Percentiles rank a stretch among this genome's conserved stretches.
Conservation (phyloP, 2,329 filamentous ascomycete genomes). For the Fusarium drepaniforme region DNA sequence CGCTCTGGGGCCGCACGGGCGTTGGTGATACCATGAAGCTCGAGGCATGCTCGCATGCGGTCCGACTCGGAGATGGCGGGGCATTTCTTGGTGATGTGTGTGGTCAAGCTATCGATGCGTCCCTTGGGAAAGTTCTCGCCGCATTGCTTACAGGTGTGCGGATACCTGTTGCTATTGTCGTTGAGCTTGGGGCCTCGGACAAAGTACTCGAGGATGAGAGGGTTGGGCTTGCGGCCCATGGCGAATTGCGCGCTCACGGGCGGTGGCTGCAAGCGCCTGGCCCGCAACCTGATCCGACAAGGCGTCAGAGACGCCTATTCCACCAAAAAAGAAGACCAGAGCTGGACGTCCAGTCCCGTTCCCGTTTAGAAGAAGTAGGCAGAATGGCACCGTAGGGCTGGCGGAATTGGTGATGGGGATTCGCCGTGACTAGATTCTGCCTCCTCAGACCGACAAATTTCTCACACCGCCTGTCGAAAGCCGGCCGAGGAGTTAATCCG, state of each 20-base stretch:
- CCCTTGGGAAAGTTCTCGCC: slow-evolving; percentile 93
- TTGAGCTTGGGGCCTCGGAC: slow-evolving; percentile 86
- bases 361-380: slow-evolving; percentile 1
- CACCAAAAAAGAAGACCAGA: slow-evolving; percentile 23
- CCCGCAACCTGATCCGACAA: slow-evolving; percentile 40
- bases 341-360: slow-evolving; percentile 27
- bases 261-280: slow-evolving; percentile 41
- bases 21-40: slow-evolving; percentile 77
- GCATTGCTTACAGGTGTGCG: slow-evolving; percentile 90
- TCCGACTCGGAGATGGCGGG: slow-evolving; percentile 81
- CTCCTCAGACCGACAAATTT: slow-evolving; percentile 57
- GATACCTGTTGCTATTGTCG: slow-evolving; percentile 92
- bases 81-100: slow-evolving; percentile 89
- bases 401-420: slow-evolving; percentile 43
- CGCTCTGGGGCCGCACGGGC: slow-evolving; percentile 51
- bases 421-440: slow-evolving; percentile 51
- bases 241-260: slow-evolving; percentile 66
- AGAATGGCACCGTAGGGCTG: slow-evolving; percentile 30
- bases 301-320: slow-evolving; percentile 30
- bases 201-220: slow-evolving; percentile 89
- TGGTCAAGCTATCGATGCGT: slow-evolving; percentile 83
- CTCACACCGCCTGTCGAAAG: slow-evolving; percentile 52
- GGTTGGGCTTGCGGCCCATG: slow-evolving; percentile 89
- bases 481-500: slow-evolving; percentile 43
- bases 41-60: slow-evolving; percentile 79